phyloP scores from a whole-genome alignment of 768 basidiomycete genomes.

The Pleurotus ostreatus region DNA sequence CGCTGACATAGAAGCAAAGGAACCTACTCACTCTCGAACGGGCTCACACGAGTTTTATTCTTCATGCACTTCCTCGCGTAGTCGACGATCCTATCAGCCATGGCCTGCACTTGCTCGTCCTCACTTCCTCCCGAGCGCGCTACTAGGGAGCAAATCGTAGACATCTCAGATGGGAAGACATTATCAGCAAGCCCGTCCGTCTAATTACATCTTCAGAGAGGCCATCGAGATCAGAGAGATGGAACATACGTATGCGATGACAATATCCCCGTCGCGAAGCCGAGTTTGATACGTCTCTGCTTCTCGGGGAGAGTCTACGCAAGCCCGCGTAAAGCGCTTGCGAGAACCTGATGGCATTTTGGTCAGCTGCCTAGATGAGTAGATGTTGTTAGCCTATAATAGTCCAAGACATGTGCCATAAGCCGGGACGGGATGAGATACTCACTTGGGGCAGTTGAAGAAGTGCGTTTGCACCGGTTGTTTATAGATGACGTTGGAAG shows the following conservation, averaged over 20 bases:
- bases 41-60: constrained; percentile 59
- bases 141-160: constrained; percentile 64
- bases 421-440: constrained; percentile 9
- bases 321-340: constrained; percentile 44
- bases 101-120: constrained; percentile 57
- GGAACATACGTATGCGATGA: constrained; percentile 42
- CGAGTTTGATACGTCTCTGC: constrained; percentile 41
- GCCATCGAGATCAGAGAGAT: constrained; percentile 12
- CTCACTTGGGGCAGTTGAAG: constrained; percentile 53
- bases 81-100: constrained; percentile 70
- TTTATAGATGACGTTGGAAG: constrained; percentile 57
- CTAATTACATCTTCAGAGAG: constrained; percentile 27
- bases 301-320: constrained; percentile 47
- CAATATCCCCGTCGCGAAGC: constrained; percentile 47
- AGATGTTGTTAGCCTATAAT: neutral
- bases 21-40: constrained; percentile 61
- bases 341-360: constrained; percentile 44
- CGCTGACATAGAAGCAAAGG: neutral
- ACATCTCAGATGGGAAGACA: constrained; percentile 67
- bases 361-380: constrained; percentile 42
- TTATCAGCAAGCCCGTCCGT: constrained; percentile 57
- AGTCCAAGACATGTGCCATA: too few species aligned
- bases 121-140: constrained; percentile 54
- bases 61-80: constrained; percentile 70
- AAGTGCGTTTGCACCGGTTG: constrained; percentile 48